Evolutionary conservation across 2,329 filamentous ascomycete species (phyloP), one percentile per base, ranked within the genome.

Genomic region (Lasiodiplodia citricola): DNA sequence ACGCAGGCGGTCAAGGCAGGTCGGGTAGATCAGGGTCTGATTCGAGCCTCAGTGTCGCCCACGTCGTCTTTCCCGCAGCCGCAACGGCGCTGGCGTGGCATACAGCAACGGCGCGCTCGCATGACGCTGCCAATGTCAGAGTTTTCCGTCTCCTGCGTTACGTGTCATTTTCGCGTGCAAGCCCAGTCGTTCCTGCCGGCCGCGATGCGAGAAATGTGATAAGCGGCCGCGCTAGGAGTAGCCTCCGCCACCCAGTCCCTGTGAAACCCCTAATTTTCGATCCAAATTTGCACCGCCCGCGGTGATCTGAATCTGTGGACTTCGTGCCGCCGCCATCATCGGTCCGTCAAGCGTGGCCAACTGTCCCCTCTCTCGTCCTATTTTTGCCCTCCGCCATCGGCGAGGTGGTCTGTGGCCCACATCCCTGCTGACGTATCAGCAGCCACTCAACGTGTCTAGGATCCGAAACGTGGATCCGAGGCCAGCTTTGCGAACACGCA

Each of bases 21-120:
- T 52, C 60, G 60, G 60, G 60, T 64, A 64, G 60, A 64, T 64
- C 60, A 64, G 60, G 60, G 60, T 64, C 60, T 64, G 51, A 52
- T 64, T 64, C 44, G 44, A 64, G 60, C 60, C 60, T 64, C 60
- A 64, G 25, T 18, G 31, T 41, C n/a, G 47, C 18, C 44, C 18
- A 14, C n/a, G 60, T 18, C 60, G 44, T 25, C 28, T 41, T 38
- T 23, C 23, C n/a, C 51, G 13, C n/a, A 38, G 54, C 31, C 35
- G 21, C 23, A 54, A 21, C 44, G 18, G 44, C 21, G 44, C n/a
- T 47, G 44, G 44, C 44, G 44, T 47, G 41, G 16, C 41, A 18
- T 16, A 44, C 41, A n/a, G 41, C 41, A 44, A 44, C 25, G 51
- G 51, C 14, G 51, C 10, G 10, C 21, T 23, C 8, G 50, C 41